Evolutionary conservation across 306 rosid species (phyloP).

Genomic region (Cyamopsis tetragonoloba): DNA sequence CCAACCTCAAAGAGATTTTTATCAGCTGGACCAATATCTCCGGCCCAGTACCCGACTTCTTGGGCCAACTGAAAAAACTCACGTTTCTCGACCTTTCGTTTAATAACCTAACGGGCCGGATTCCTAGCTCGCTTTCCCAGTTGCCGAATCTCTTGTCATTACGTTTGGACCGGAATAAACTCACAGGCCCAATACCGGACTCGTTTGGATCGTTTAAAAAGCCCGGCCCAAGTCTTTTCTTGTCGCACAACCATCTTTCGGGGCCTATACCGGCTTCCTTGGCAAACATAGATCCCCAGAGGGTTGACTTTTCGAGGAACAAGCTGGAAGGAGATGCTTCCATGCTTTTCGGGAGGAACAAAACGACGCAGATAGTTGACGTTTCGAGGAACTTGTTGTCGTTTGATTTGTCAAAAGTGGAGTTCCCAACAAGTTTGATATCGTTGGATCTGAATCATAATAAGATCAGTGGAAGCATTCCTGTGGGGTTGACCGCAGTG

Average conservation of each 20-base stretch:
- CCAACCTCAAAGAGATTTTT: constrained; percentile 36
- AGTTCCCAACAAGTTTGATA: constrained; percentile 39
- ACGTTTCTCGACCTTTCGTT: constrained; percentile 40
- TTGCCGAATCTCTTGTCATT: constrained; percentile 29
- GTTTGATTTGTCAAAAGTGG: constrained; percentile 46
- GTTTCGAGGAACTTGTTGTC: constrained; percentile 55
- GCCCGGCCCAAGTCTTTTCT: constrained; percentile 12
- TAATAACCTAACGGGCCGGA: constrained; percentile 50
- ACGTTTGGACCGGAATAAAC: constrained; percentile 44
- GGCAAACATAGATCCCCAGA: constrained; percentile 18
- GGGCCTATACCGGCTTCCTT: constrained; percentile 54
- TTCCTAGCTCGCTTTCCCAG: constrained; percentile 60
- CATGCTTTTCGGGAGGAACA: constrained; percentile 46
- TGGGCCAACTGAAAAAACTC: constrained; percentile 50
- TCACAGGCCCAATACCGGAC: constrained; percentile 41
- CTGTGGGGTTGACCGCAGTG: constrained; percentile 36
- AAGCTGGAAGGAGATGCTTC: constrained; percentile 69
- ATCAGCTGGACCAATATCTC: constrained; percentile 54
- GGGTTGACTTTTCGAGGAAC: constrained; percentile 56
- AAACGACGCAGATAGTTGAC: constrained; percentile 38
- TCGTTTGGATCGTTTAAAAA: constrained; percentile 42
- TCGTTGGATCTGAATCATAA: constrained; percentile 62
- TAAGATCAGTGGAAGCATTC: constrained; percentile 49
- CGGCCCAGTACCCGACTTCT: constrained; percentile 59
- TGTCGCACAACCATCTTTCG: constrained; percentile 51